Conservation (phyloP, 805 yeast genomes). For the Candida ascalaphidarum region DNA sequence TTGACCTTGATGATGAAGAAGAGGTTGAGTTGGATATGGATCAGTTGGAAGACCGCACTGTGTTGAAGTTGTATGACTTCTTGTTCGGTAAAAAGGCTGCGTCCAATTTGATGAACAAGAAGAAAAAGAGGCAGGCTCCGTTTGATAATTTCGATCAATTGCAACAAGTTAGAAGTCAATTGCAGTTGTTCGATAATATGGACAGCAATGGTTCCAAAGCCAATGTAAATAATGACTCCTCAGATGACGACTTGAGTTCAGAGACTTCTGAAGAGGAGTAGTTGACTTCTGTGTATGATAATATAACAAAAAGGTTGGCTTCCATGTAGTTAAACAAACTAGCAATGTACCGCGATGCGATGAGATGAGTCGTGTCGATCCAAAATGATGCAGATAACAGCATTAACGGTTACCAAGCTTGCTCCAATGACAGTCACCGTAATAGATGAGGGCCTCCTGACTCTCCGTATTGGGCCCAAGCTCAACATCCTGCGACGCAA, state of each 20-base stretch:
- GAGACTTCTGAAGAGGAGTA: constrained; percentile 72
- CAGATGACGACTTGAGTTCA: constrained; percentile 40
- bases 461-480: constrained; percentile 11
- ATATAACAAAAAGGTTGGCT: neutral
- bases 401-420: no score
- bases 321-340: neutral
- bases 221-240: constrained; percentile 27
- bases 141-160: constrained; percentile 40
- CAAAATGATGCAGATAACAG: no score
- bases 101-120: constrained; percentile 33
- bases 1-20: constrained; percentile 62
- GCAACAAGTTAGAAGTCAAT: constrained; percentile 52
- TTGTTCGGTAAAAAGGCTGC: constrained; percentile 43
- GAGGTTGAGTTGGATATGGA: constrained; percentile 93
- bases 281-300: no score
- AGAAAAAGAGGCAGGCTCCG: constrained; percentile 24
- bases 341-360: constrained; percentile 1
- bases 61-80: constrained; percentile 75
- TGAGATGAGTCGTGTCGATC: constrained; percentile 1
- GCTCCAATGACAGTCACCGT: constrained; percentile 1
- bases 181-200: constrained; percentile 35
- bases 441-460: constrained; percentile 8
- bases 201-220: constrained; percentile 11
- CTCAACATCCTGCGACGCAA: no score
- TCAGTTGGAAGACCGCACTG: constrained; percentile 75